Base-by-base conservation (phyloP, 768 basidiomycete species). In the Mycena amicta region DNA sequence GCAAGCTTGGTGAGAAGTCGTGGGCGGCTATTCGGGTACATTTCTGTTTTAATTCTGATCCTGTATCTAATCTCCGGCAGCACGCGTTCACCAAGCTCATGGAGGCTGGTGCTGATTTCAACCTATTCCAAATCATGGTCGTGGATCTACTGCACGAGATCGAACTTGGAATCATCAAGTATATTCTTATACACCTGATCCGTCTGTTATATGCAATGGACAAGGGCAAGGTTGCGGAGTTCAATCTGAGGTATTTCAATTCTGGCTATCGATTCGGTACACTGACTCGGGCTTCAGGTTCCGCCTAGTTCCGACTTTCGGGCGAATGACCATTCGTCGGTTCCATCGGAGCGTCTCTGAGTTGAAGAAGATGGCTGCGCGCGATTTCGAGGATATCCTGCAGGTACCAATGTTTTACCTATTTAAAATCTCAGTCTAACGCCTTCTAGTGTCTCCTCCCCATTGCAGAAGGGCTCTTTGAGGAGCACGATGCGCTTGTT, bases 351-450 rank as follows among this genome's bases (percentile, higher is more conserved):
- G 74, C 49, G 57, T 69, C 0, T 67, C 72, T 0, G 67, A 69
- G 18, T 64, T 74, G 62, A 68, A 70, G 45, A 63, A 74, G 15
- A 51, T 69, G 4, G 68, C 71, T 2, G 77, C 72, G 1, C 59
- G 68, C 0, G 68, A 77, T 33, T 78, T 68, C 30, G 72, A 77
- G 49, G 73, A 78, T 27, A 26, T 68, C 0, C 33, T 66, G 1
- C 60, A 74, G 71, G 69, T 68, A 20, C n/a, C n/a, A n/a, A n/a
- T n/a, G n/a, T n/a, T n/a, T n/a, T n/a, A n/a, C n/a, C n/a, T n/a
- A n/a, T n/a, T n/a, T n/a, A n/a, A n/a, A n/a, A n/a, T n/a, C n/a
- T n/a, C n/a, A n/a, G n/a, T n/a, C n/a, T n/a, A n/a, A n/a, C n/a
- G n/a, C n/a, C n/a, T n/a, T n/a, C n/a, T n/a, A n/a, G n/a, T n/a